These are phyloP conservation scores for Noccaea caerulescens DNA, from an alignment of 345 rosid species.

Conservation along the genomic window DNA sequence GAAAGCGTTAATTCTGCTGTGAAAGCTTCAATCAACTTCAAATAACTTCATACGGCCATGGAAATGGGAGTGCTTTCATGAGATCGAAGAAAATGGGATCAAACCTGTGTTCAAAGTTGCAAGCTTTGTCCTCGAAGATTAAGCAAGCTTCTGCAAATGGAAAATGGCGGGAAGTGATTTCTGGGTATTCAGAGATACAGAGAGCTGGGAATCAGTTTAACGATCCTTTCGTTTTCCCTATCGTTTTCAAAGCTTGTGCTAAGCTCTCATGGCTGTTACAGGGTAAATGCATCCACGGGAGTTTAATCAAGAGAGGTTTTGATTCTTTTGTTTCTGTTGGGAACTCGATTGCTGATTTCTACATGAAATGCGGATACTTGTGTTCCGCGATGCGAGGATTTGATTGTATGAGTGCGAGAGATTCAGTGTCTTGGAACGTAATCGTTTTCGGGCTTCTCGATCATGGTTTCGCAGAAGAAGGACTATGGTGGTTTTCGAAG, in stretches of 20 bases:
- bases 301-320: constrained; percentile 59
- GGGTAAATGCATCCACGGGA: constrained; percentile 57
- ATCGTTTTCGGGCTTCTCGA: constrained; percentile 56
- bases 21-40: constrained; percentile 10
- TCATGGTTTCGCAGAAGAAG: constrained; percentile 51
- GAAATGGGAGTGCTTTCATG: constrained; percentile 37
- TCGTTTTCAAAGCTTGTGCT: constrained; percentile 62
- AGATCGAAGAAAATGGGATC: constrained; percentile 16
- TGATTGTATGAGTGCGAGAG: constrained; percentile 45
- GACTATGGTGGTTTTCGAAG: constrained; percentile 54
- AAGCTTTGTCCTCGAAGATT: constrained; percentile 45
- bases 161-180: constrained; percentile 60
- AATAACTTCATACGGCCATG: not conserved
- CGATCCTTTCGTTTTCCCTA: constrained; percentile 56
- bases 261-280: constrained; percentile 45
- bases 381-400: constrained; percentile 52
- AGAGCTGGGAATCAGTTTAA: constrained; percentile 45
- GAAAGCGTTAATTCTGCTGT: constrained; percentile 17
- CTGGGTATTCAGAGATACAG: constrained; percentile 49
- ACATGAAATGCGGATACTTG: constrained; percentile 56
- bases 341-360: constrained; percentile 67
- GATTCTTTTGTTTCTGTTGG: constrained; percentile 55
- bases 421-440: constrained; percentile 79
- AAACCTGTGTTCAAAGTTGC: constrained; percentile 45
- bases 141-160: constrained; percentile 52